Conservation (phyloP, 177 flowering plant genomes). For the Tripterygium wilfordii region DNA sequence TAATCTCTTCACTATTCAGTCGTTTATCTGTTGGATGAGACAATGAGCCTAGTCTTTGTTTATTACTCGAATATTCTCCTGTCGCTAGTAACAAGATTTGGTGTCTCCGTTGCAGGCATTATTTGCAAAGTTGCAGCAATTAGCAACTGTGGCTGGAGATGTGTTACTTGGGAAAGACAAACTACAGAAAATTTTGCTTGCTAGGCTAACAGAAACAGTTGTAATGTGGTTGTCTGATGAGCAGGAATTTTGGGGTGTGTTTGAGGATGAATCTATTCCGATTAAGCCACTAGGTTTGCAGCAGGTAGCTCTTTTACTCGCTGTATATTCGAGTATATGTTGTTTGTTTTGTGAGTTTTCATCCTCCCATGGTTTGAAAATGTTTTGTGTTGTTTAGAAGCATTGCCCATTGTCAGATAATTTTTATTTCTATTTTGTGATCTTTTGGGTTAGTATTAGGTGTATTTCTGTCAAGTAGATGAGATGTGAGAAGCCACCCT, state of each 20-base stretch:
- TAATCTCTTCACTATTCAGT: too few species aligned
- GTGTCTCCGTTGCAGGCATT: slow-evolving; percentile 92
- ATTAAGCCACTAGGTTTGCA: slow-evolving; percentile 81
- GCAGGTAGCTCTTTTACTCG: slow-evolving; percentile 48
- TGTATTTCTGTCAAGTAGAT: too few species aligned
- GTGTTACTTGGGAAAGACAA: slow-evolving; percentile 86
- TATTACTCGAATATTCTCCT: too few species aligned
- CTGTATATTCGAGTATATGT: background rate
- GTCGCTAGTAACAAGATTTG: too few species aligned
- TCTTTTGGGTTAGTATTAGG: too few species aligned
- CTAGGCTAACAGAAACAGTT: slow-evolving; percentile 88
- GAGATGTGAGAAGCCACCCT: too few species aligned
- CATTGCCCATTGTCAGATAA: too few species aligned
- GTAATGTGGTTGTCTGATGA: slow-evolving; percentile 95
- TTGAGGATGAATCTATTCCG: slow-evolving; percentile 67
- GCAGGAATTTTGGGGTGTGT: slow-evolving; percentile 88
- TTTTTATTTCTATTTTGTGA: too few species aligned
- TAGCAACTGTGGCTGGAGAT: slow-evolving; percentile 91
- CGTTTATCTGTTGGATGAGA: too few species aligned
- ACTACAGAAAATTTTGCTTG: slow-evolving; percentile 82
- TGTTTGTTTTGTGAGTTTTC: background rate
- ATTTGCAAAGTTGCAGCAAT: slow-evolving; percentile 82
- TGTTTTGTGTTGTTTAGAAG: too few species aligned
- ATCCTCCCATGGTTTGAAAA: background rate
- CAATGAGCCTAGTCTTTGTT: too few species aligned